Percentiles rank a stretch among this genome's conserved stretches.
Evolutionary conservation across 768 basidiomycete species (phyloP).

Genomic region (Pisolithus orientalis): DNA sequence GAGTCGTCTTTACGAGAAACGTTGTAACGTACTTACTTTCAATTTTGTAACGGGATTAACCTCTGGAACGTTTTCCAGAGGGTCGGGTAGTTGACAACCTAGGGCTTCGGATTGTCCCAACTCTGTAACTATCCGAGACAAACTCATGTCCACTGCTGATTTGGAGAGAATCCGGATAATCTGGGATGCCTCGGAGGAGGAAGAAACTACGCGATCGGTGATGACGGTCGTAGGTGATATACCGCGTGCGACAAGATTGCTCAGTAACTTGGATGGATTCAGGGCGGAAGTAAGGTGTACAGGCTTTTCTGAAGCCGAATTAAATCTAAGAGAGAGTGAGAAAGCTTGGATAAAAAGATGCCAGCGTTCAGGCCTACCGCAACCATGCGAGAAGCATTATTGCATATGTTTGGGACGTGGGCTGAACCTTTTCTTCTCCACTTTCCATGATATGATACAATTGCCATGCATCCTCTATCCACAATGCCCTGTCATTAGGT

Average conservation of each 20-base stretch:
- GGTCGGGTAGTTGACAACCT: slow-evolving; percentile 34
- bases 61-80: slow-evolving; percentile 50
- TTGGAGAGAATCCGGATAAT: slow-evolving; percentile 52
- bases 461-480: slow-evolving; percentile 58
- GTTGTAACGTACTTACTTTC: slow-evolving; percentile 23
- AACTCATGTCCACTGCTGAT: slow-evolving; percentile 51
- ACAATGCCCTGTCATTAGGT: slow-evolving; percentile 36
- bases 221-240: slow-evolving; percentile 49
- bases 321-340: slow-evolving; percentile 28
- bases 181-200: slow-evolving; percentile 48
- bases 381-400: slow-evolving; percentile 56
- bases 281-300: slow-evolving; percentile 11
- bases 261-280: slow-evolving; percentile 32
- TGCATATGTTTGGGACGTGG: slow-evolving; percentile 60
- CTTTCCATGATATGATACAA: slow-evolving; percentile 55
- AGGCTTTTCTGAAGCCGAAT: slow-evolving; percentile 27
- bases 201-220: slow-evolving; percentile 48
- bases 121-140: slow-evolving; percentile 45
- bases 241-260: slow-evolving; percentile 39
- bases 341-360: slow-evolving; percentile 3
- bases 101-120: slow-evolving; percentile 50
- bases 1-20: neutral
- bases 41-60: slow-evolving; percentile 53
- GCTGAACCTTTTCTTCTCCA: slow-evolving; percentile 39
- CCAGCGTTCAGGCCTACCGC: slow-evolving; percentile 33